A percentile compares a stretch with the other conserved stretches of the same genome.
Conservation (phyloP, 345 rosid species). For the Eutrema yunnanense region DNA sequence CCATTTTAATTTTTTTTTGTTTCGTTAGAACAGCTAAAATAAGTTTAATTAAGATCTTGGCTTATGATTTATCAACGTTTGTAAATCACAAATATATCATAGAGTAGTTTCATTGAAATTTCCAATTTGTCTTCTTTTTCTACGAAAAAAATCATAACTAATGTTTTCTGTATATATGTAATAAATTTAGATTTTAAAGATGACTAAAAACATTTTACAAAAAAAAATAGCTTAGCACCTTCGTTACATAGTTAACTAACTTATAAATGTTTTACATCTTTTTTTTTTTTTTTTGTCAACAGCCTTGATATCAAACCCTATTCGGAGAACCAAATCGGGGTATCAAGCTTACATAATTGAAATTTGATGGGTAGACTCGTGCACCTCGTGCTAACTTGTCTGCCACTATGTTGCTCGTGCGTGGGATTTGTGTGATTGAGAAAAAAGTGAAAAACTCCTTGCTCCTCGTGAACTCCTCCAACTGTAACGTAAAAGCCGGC, state of each 20-base stretch:
- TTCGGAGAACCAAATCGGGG: too few relatives aligned
- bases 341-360: too few relatives aligned
- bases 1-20: background rate
- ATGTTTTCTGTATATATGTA: background rate
- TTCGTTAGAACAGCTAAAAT: background rate
- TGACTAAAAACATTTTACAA: background rate
- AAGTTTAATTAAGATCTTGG: background rate
- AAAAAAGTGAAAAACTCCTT: too few relatives aligned
- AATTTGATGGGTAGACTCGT: too few relatives aligned
- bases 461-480: too few relatives aligned
- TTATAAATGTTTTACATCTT: background rate
- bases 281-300: too few relatives aligned
- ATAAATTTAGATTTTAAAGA: background rate
- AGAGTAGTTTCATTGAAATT: background rate
- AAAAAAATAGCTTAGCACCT: background rate
- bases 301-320: too few relatives aligned
- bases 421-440: too few relatives aligned
- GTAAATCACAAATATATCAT: background rate
- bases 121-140: background rate
- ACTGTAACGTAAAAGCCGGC: too few relatives aligned
- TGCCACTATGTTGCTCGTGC: too few relatives aligned
- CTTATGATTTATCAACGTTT: background rate
- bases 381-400: too few relatives aligned
- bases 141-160: background rate
- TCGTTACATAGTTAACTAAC: background rate